Evolutionary conservation across 2,329 filamentous ascomycete genomes (phyloP).

Genomic region (Beauveria bassiana): DNA sequence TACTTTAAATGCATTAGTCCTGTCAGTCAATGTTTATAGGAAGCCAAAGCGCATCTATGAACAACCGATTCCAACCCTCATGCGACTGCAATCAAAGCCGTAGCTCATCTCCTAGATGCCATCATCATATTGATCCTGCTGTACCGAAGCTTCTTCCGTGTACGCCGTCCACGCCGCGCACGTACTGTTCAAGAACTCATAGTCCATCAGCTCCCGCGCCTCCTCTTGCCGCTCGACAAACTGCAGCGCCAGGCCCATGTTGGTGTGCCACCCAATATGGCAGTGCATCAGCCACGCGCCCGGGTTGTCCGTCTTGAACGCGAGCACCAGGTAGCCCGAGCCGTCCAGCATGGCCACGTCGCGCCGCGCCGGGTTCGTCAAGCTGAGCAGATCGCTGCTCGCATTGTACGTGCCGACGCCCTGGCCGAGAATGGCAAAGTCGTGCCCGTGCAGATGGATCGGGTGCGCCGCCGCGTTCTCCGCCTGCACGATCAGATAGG

Average conservation of each 20-base stretch:
- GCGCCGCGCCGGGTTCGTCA: constrained; percentile 40
- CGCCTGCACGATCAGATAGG: constrained; percentile 15
- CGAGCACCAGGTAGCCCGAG: constrained; percentile 39
- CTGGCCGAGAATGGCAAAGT: constrained; percentile 16
- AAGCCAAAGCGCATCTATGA: no score
- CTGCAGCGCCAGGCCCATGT: not conserved
- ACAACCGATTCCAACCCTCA: no score
- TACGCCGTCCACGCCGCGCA: not conserved
- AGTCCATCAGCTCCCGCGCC: not conserved
- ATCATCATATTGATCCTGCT: no score
- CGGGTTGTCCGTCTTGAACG: constrained; percentile 32
- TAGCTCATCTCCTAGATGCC: no score
- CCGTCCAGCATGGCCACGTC: constrained; percentile 41
- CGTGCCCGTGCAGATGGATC: constrained; percentile 18
- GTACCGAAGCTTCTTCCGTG: no score
- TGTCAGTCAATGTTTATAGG: no score
- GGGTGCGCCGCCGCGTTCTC: constrained; percentile 14
- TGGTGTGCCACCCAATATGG: constrained; percentile 56
- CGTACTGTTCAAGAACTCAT: not conserved
- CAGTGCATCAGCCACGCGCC: constrained; percentile 18
- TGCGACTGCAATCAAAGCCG: no score
- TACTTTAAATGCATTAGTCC: no score
- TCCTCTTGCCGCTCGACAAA: not conserved
- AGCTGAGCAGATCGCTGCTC: not conserved
- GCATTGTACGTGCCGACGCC: constrained; percentile 13